Conservation (phyloP, 495 filamentous ascomycete genomes). For the Penicillium silybi region DNA sequence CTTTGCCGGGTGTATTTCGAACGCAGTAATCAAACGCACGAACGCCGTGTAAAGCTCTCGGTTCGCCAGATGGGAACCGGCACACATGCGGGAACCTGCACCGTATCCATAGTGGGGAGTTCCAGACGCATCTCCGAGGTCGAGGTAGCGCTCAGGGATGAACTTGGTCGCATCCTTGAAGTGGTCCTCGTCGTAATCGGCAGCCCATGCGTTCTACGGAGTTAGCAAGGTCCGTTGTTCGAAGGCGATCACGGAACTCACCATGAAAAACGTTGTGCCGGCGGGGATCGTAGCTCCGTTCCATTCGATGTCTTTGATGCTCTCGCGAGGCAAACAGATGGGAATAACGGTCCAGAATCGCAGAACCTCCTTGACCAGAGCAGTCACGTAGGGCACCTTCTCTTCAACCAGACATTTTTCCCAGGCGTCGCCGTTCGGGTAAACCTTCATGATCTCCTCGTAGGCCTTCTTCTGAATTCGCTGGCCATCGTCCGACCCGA, state of each 20-base stretch:
- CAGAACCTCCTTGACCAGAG: constrained; percentile 64
- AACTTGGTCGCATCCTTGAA: constrained; percentile 59
- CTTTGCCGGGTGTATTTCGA: constrained; percentile 46
- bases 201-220: constrained; percentile 61
- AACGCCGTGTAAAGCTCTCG: constrained; percentile 66
- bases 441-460: constrained; percentile 59
- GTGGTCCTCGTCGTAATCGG: constrained; percentile 63
- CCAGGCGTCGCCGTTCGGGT: constrained; percentile 63
- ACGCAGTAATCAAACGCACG: constrained; percentile 63
- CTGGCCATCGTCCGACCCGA: constrained; percentile 58
- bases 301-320: constrained; percentile 60
- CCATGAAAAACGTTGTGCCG: constrained; percentile 66
- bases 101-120: constrained; percentile 71
- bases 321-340: constrained; percentile 63
- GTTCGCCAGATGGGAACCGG: constrained; percentile 66
- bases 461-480: constrained; percentile 61
- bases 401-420: constrained; percentile 62
- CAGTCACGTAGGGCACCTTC: constrained; percentile 67
- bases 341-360: constrained; percentile 74
- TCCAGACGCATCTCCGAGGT: constrained; percentile 49
- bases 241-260: constrained; percentile 14
- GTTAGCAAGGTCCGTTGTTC: neutral
- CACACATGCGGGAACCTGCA: constrained; percentile 68
- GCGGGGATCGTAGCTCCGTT: constrained; percentile 57
- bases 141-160: constrained; percentile 63